Evolutionary conservation across 768 basidiomycete species (phyloP), one percentile per base, ranked within the genome.

Genomic region (Tulasnella sp.): DNA sequence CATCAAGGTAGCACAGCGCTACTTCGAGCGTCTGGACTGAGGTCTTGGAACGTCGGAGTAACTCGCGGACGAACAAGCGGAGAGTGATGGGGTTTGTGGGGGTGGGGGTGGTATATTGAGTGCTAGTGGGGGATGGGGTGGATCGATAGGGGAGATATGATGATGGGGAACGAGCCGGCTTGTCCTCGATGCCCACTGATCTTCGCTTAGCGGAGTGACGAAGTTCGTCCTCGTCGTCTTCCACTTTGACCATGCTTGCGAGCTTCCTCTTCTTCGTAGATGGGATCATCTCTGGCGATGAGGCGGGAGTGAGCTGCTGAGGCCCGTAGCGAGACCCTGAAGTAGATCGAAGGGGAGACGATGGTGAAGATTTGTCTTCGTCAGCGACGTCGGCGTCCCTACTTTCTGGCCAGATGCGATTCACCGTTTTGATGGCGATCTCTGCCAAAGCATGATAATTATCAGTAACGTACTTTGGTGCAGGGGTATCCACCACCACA

Each of bases 1-100:
- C 86, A 64, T 89, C 86, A 10, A 92, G 68, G 61, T 91, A 92
- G 62, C 89, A 88, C 0, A 89, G 67, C 0, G 90, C 89, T 0
- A 87, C 84, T 62, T 92, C 88, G 6, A 93, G 72, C 3, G 89
- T 84, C 37, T 74, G 77, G 37, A 81, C 83, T 4, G 85, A 83
- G 0, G 88, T 91, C 41, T 85, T 76, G 10, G 86, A 90, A 32
- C 90, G 81, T 45, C 85, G 75, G 12, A 93, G 72, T 6, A 91
- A 83, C 65, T 93, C 88, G 61, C 87, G 83, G 25, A 93, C 85
- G 59, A 93, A 93, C 15, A 53, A 15, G 24, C 42, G 46, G 16
- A 53, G 22, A 16, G 37, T 42, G 27, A 51, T 40, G 39, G 39
- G 39, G 39, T 25, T 40, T 16, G 5, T 51, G 3, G 34, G 33